Evolutionary conservation across 202 grass and related monocot genomes (phyloP).

Genomic region (Panicum virgatum): DNA sequence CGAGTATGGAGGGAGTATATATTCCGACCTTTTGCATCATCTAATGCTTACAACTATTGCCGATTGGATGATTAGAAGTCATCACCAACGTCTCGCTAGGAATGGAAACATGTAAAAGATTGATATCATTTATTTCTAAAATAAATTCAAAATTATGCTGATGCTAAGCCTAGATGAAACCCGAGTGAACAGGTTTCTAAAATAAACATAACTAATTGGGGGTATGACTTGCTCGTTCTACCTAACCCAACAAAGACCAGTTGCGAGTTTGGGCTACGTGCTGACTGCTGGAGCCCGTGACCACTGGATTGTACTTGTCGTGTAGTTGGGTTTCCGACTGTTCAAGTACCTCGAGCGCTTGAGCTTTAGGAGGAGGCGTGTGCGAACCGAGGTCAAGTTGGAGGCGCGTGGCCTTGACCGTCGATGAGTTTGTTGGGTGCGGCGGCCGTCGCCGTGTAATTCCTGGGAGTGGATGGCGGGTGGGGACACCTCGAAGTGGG

Average conservation of each 20-base stretch:
- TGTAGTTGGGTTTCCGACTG: not conserved
- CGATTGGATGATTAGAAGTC: too few species aligned
- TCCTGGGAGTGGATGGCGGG: not conserved
- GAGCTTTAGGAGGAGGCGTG: not conserved
- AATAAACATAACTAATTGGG: too few species aligned
- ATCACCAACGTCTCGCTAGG: too few species aligned
- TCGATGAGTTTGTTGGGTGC: not conserved
- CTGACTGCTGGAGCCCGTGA: not conserved
- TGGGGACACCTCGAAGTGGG: not conserved
- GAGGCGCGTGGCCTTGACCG: not conserved
- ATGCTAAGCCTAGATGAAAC: too few species aligned
- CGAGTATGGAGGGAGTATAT: too few species aligned
- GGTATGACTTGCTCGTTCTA: too few species aligned
- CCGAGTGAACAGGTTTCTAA: too few species aligned
- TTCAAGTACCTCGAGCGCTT: conserved; percentile 18
- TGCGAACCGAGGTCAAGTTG: not conserved
- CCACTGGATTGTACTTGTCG: not conserved
- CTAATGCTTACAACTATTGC: too few species aligned
- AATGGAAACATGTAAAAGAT: too few species aligned
- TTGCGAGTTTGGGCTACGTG: not conserved
- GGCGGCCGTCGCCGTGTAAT: not conserved
- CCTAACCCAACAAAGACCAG: not conserved
- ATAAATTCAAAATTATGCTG: too few species aligned
- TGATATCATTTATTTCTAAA: too few species aligned
- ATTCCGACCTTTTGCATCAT: too few species aligned